Percentiles rank a stretch among this genome's conserved stretches.
Evolutionary conservation across 1,284 basidiomycete species (phyloP).

Genomic region (Cryptococcus maquisensis): DNA sequence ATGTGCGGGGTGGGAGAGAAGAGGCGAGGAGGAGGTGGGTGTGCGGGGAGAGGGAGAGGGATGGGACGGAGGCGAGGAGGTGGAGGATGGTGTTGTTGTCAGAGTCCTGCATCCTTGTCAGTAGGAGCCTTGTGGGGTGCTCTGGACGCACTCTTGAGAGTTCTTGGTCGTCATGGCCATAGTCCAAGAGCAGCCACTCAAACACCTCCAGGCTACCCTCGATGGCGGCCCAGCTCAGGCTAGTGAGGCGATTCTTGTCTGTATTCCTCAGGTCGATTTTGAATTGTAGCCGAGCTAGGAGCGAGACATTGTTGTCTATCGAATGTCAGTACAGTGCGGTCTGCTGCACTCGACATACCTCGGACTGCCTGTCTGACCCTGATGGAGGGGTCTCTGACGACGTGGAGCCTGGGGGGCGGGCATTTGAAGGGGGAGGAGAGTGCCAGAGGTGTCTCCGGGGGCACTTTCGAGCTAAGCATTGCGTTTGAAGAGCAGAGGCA

Average conservation of each 20-base stretch:
- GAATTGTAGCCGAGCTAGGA: slow-evolving; percentile 68
- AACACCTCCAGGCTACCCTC: slow-evolving; percentile 82
- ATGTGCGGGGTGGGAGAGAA: slow-evolving; percentile 22
- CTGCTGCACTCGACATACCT: slow-evolving; percentile 22
- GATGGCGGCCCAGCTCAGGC: slow-evolving; percentile 79
- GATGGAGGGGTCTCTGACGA: slow-evolving; percentile 30
- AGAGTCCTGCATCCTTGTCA: slow-evolving; percentile 59
- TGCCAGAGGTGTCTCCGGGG: slow-evolving; percentile 3
- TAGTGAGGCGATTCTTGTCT: slow-evolving; percentile 69
- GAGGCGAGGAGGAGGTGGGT: slow-evolving; percentile 23
- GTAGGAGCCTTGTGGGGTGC: neutral
- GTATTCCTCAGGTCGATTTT: slow-evolving; percentile 79
- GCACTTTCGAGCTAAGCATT: neutral
- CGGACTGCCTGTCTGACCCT: slow-evolving; percentile 42
- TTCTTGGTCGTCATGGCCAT: slow-evolving; percentile 85
- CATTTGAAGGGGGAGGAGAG: slow-evolving; percentile 10
- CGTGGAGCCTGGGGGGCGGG: slow-evolving; percentile 20
- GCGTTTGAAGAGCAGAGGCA: neutral
- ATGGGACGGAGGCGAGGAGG: slow-evolving; percentile 70
- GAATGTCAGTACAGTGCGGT: neutral
- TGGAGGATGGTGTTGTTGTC: slow-evolving; percentile 88
- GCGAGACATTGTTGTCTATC: slow-evolving; percentile 83
- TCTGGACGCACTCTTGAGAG: slow-evolving; percentile 66
- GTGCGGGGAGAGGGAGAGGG: slow-evolving; percentile 43
- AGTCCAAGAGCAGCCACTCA: slow-evolving; percentile 73